These are phyloP conservation scores for Boletus rufocinnamomeus DNA, from an alignment of 768 basidiomycete genomes.

Conservation along the genomic window DNA sequence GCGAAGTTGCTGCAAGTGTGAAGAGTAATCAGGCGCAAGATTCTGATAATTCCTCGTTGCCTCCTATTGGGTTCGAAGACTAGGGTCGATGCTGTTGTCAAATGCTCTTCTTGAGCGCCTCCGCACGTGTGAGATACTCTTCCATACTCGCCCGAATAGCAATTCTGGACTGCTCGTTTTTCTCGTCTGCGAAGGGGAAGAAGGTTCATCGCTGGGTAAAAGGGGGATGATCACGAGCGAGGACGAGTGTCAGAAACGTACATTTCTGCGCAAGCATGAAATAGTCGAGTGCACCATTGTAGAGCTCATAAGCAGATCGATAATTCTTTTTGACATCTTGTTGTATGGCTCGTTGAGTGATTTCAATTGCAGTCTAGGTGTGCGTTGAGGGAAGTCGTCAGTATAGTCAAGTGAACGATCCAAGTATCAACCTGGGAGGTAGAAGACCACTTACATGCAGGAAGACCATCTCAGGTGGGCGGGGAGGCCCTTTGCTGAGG, in stretches of 20 bases:
- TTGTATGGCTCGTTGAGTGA: constrained; percentile 87
- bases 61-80: neutral
- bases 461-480: constrained; percentile 21
- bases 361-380: constrained; percentile 71
- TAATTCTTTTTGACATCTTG: constrained; percentile 90
- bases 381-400: neutral
- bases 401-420: neutral
- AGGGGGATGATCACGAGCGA: neutral
- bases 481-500: constrained; percentile 4
- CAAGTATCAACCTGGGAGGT: neutral
- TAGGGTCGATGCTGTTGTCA: neutral
- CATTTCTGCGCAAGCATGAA: constrained; percentile 96
- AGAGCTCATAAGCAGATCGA: constrained; percentile 86
- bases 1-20: neutral
- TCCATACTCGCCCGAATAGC: constrained; percentile 83
- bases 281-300: constrained; percentile 92
- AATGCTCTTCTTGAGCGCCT: constrained; percentile 72
- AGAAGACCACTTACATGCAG: constrained; percentile 11
- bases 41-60: neutral
- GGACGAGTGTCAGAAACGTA: constrained; percentile 29
- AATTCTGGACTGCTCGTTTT: constrained; percentile 84
- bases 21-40: neutral
- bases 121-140: constrained; percentile 89
- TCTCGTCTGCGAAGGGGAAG: constrained; percentile 52
- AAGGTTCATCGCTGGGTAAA: neutral